phyloP scores from a whole-genome alignment of 495 filamentous ascomycete genomes.

The Sabuloglossum arenarium region DNA sequence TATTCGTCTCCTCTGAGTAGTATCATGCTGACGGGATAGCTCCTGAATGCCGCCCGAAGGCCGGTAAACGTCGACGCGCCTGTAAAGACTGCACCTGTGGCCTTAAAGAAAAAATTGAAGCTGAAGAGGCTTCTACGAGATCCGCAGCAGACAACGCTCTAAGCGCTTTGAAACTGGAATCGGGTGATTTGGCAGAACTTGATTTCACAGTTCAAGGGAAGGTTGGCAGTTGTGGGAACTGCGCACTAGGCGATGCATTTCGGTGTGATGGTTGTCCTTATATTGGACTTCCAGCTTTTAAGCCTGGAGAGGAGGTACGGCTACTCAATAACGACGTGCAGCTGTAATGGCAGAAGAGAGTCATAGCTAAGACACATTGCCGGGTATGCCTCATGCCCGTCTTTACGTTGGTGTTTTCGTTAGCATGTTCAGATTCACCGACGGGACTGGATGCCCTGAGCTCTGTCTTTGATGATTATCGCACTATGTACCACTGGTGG shows the following conservation, averaged over 20 bases:
- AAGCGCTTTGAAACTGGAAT: conserved; percentile 47
- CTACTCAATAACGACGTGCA: conserved; percentile 74
- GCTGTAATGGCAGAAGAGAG: conserved; percentile 28
- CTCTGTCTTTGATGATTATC: neutral
- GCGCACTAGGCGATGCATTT: conserved; percentile 80
- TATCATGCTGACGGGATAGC: conserved; percentile 28
- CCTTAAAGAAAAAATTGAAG: conserved; percentile 54
- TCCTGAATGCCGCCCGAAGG: conserved; percentile 60
- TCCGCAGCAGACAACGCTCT: conserved; percentile 36
- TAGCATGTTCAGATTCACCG: neutral
- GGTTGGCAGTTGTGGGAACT: conserved; percentile 81
- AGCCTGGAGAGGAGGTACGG: conserved; percentile 83
- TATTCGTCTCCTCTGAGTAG: conserved; percentile 2
- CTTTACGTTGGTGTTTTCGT: neutral
- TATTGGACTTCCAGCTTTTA: conserved; percentile 84
- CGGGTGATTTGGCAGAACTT: conserved; percentile 64
- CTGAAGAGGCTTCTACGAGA: conserved; percentile 55
- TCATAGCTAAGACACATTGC: too few species aligned
- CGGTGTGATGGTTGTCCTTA: conserved; percentile 73
- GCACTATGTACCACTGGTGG: neutral
- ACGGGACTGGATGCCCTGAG: too few species aligned
- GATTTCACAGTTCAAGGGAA: conserved; percentile 96
- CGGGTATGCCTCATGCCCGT: neutral
- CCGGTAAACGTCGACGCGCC: conserved; percentile 68
- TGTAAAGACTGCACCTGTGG: conserved; percentile 98